A percentile compares a stretch with the other conserved stretches of the same genome.
phyloP scores from a whole-genome alignment of 1,284 basidiomycete species.

The Puccinia novopanici region DNA sequence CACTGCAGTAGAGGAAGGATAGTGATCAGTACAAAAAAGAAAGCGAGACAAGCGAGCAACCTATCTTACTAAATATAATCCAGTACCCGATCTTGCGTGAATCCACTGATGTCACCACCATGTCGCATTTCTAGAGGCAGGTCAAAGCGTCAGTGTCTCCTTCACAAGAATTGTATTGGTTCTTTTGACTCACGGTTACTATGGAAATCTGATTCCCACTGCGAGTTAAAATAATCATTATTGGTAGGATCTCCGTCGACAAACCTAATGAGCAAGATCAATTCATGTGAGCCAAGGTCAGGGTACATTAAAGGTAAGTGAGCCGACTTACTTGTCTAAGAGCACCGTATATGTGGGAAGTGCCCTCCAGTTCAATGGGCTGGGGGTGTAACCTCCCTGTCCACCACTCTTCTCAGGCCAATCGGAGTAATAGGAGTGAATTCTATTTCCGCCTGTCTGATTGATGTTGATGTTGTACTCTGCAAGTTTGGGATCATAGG shows the following conservation, averaged over 20 bases:
- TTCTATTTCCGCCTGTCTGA: constrained; percentile 68
- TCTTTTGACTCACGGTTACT: constrained; percentile 39
- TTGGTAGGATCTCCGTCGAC: constrained; percentile 77
- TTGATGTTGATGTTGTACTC: constrained; percentile 84
- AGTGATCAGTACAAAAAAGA: neutral
- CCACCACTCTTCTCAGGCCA: constrained; percentile 63
- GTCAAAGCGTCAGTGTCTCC: neutral
- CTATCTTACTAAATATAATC: constrained; percentile 71
- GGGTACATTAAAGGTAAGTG: neutral
- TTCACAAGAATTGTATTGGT: neutral
- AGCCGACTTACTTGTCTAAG: constrained; percentile 77
- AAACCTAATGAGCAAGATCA: constrained; percentile 6
- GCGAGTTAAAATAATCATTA: constrained; percentile 79
- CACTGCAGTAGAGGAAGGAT: constrained; percentile 55
- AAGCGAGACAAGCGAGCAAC: no score
- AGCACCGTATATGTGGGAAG: constrained; percentile 81
- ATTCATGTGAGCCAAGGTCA: neutral
- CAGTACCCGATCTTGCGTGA: constrained; percentile 66
- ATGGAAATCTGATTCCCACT: constrained; percentile 74
- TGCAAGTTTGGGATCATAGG: constrained; percentile 71
- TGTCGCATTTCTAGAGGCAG: constrained; percentile 70
- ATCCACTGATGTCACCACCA: constrained; percentile 79
- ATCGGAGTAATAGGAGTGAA: constrained; percentile 70
- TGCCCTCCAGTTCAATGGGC: constrained; percentile 81
- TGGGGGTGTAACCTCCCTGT: constrained; percentile 69